Evolutionary conservation across 495 filamentous ascomycete genomes (phyloP).

Genomic region (Pyrenula aspistea): DNA sequence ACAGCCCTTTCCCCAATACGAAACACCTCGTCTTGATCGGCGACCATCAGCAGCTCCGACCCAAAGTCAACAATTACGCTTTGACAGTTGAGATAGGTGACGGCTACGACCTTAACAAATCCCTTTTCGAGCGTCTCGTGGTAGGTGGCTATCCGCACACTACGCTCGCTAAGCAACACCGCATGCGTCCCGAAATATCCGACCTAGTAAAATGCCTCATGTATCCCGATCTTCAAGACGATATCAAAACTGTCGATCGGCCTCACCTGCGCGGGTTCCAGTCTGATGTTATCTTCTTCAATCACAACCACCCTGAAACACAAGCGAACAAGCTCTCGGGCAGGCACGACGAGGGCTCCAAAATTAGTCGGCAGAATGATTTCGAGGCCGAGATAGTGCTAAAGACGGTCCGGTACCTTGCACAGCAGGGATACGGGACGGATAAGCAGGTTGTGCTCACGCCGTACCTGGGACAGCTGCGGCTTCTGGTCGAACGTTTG

Average conservation of each 20-base stretch:
- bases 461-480: slow-evolving; percentile 62
- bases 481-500: slow-evolving; percentile 40
- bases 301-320: slow-evolving; percentile 45
- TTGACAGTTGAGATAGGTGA: slow-evolving; percentile 55
- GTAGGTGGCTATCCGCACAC: slow-evolving; percentile 38
- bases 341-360: slow-evolving; percentile 32
- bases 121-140: slow-evolving; percentile 62
- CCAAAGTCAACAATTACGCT: slow-evolving; percentile 53
- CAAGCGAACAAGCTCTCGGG: slow-evolving; percentile 27
- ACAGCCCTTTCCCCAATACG: slow-evolving; percentile 46
- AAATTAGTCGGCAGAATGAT: slow-evolving; percentile 45
- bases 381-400: slow-evolving; percentile 61
- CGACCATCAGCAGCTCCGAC: slow-evolving; percentile 67
- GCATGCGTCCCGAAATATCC: slow-evolving; percentile 64
- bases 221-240: slow-evolving; percentile 55
- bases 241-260: slow-evolving; percentile 33
- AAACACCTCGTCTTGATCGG: slow-evolving; percentile 65
- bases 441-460: slow-evolving; percentile 59
- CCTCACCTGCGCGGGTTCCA: slow-evolving; percentile 44
- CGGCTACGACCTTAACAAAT: slow-evolving; percentile 58
- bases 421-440: slow-evolving; percentile 62
- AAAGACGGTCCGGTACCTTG: slow-evolving; percentile 58
- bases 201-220: slow-evolving; percentile 43
- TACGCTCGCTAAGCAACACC: slow-evolving; percentile 50
- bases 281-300: slow-evolving; percentile 51